phyloP scores from a whole-genome alignment of 441 rosid species.

The Croton laevigatus region DNA sequence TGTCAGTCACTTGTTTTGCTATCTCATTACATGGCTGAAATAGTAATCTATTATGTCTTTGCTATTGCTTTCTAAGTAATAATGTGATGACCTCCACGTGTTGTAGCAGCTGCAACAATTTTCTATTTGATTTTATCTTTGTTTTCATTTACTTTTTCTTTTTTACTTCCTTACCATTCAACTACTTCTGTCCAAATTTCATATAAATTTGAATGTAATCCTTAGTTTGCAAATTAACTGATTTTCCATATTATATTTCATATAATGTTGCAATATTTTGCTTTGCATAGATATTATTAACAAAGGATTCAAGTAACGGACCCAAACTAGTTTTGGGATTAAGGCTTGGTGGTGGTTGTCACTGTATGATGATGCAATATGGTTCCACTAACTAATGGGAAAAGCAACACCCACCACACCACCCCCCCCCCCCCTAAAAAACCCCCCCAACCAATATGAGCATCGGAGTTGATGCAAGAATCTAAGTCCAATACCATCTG shows the following conservation, averaged over 20 bases:
- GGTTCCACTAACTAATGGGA: background rate
- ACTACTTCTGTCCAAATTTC: background rate
- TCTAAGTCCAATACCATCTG: background rate
- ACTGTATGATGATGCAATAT: background rate
- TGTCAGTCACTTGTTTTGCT: background rate
- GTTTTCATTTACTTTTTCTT: background rate
- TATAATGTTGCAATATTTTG: no score
- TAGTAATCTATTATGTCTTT: background rate
- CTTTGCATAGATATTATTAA: no score
- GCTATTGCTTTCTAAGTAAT: background rate
- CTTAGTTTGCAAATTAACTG: no score
- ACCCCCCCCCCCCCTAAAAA: no score
- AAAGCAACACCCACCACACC: background rate
- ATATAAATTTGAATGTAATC: background rate
- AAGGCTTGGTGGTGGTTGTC: no score
- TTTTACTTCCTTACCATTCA: background rate
- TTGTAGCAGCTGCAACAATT: constrained; percentile 7
- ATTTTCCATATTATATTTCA: background rate
- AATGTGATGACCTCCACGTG: background rate
- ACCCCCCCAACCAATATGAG: no score
- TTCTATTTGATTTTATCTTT: background rate
- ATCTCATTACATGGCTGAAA: background rate
- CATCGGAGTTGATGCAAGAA: background rate
- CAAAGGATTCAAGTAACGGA: no score
- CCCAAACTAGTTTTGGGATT: no score